Conservation (phyloP, 2,329 filamentous ascomycete genomes). For the Fusarium domesticum region DNA sequence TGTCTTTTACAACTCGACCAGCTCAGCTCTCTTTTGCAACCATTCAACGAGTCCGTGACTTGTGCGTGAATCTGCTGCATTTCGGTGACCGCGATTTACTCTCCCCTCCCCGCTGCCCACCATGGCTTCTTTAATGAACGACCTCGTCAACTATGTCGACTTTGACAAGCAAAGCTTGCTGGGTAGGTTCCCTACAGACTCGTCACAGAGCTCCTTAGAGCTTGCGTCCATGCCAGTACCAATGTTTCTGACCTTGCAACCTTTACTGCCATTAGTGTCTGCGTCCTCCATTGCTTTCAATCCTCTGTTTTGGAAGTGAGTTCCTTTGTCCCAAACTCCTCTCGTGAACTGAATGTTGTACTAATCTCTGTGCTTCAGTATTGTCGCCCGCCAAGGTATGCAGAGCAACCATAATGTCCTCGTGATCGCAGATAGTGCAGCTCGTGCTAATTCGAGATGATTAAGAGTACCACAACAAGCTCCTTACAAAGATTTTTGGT, state of each 20-base stretch:
- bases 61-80: conserved; percentile 16
- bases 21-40: not conserved
- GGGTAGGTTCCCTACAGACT: conserved; percentile 55
- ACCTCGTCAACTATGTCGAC: conserved; percentile 63
- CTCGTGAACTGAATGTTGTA: conserved; percentile 3
- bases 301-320: conserved; percentile 99
- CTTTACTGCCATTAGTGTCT: conserved; percentile 59
- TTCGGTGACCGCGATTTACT: conserved; percentile 14
- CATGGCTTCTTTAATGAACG: conserved; percentile 41
- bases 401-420: conserved; percentile 2
- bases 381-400: conserved; percentile 76
- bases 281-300: conserved; percentile 86
- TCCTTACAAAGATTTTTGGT: conserved; percentile 82
- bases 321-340: conserved; percentile 23
- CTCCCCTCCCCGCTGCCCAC: conserved; percentile 11
- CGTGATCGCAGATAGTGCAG: not conserved
- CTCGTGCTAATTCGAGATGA: conserved; percentile 14
- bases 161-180: conserved; percentile 64
- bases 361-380: conserved; percentile 53
- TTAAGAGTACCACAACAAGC: conserved; percentile 84
- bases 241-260: conserved; percentile 13
- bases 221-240: conserved; percentile 2
- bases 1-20: not conserved
- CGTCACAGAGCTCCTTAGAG: not conserved
- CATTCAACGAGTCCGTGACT: conserved; percentile 6